These are phyloP conservation scores for Glycyrrhiza uralensis DNA, from an alignment of 306 rosid species.

Conservation along the genomic window DNA sequence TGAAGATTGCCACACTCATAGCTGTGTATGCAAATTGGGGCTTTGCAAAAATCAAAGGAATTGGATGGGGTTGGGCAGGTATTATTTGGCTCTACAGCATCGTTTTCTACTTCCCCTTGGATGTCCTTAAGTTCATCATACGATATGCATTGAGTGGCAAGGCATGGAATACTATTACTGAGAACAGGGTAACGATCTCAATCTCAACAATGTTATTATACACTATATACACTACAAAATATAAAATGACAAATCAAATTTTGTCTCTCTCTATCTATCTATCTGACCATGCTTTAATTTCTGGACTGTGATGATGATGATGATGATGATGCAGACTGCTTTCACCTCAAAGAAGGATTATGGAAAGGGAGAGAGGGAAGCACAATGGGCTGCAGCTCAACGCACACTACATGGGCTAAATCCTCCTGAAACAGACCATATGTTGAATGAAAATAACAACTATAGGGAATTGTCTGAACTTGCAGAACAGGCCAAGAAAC, in stretches of 20 bases:
- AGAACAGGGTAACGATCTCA: slow-evolving; percentile 46
- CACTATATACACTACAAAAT: too few relatives aligned
- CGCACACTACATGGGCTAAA: slow-evolving; percentile 81
- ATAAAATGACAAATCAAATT: too few relatives aligned
- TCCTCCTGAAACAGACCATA: slow-evolving; percentile 50
- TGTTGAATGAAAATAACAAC: slow-evolving; percentile 48
- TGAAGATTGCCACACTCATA: slow-evolving; percentile 71
- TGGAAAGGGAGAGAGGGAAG: slow-evolving; percentile 82
- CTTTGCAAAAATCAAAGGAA: slow-evolving; percentile 64
- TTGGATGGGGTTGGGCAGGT: slow-evolving; percentile 98
- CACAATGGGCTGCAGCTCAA: slow-evolving; percentile 92
- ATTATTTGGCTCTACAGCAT: slow-evolving; percentile 81
- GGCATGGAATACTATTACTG: slow-evolving; percentile 74
- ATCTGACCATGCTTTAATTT: neutral
- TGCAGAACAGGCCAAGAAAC: slow-evolving; percentile 77
- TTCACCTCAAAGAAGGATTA: slow-evolving; percentile 81
- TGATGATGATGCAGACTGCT: slow-evolving; percentile 53
- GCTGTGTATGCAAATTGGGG: slow-evolving; percentile 83
- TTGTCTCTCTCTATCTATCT: neutral
- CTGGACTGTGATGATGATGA: neutral
- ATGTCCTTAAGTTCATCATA: slow-evolving; percentile 58
- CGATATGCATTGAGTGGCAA: slow-evolving; percentile 76
- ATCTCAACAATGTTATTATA: neutral
- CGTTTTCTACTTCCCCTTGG: slow-evolving; percentile 67
- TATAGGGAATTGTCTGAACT: slow-evolving; percentile 68